Conservation (phyloP, 495 filamentous ascomycete species). For the Jackrogersella minutella region DNA sequence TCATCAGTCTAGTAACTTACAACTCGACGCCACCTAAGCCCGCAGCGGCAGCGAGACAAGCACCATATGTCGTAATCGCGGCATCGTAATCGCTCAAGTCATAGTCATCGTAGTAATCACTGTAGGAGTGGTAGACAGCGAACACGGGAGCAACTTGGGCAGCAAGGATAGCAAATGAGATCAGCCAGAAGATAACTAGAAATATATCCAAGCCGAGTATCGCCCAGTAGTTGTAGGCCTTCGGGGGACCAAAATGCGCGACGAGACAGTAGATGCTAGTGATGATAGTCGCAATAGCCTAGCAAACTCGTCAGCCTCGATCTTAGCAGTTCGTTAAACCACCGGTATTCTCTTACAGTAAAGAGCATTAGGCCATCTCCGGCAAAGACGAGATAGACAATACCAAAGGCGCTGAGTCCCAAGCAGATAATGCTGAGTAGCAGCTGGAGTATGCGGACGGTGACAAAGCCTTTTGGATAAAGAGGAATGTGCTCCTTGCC, state of each 20-base stretch:
- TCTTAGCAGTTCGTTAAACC: neutral
- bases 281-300: conserved; percentile 53
- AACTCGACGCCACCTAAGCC: conserved; percentile 54
- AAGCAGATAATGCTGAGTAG: conserved; percentile 71
- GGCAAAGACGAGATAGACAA: conserved; percentile 37
- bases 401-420: conserved; percentile 72
- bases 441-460: conserved; percentile 68
- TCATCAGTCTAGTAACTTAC: conserved; percentile 40
- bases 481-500: conserved; percentile 56
- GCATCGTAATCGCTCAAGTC: conserved; percentile 20
- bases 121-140: conserved; percentile 16
- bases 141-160: conserved; percentile 43
- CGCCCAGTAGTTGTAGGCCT: conserved; percentile 60
- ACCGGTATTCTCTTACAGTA: conserved; percentile 46
- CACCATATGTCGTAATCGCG: conserved; percentile 16
- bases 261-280: conserved; percentile 54
- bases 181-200: conserved; percentile 56
- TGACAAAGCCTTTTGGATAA: conserved; percentile 58
- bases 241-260: conserved; percentile 38
- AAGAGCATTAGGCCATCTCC: conserved; percentile 50
- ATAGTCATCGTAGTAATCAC: conserved; percentile 36
- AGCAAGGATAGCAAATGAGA: conserved; percentile 53
- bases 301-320: conserved; percentile 11
- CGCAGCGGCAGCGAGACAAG: conserved; percentile 42
- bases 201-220: conserved; percentile 56